phyloP scores from a whole-genome alignment of 2,329 filamentous ascomycete species.

The Dactylellina haptotyla region DNA sequence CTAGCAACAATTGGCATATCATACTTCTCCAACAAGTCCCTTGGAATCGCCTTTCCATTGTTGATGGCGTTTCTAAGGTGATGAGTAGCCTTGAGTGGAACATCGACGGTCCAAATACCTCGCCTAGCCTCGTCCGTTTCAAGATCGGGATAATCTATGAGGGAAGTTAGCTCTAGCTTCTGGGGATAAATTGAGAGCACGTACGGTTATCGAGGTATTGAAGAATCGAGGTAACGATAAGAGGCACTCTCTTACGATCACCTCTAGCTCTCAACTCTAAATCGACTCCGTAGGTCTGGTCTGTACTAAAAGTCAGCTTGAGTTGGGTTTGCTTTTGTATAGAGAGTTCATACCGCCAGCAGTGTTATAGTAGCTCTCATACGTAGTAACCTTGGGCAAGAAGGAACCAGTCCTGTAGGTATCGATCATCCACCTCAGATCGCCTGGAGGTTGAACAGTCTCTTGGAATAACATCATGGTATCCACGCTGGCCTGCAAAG shows the following conservation, averaged over 20 bases:
- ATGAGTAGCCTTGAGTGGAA: conserved; percentile 84
- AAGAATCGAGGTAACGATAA: conserved; percentile 89
- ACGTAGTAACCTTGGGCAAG: conserved; percentile 86
- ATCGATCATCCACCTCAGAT: conserved; percentile 91
- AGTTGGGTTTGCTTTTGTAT: background rate
- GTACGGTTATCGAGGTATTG: conserved; percentile 89
- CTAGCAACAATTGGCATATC: conserved; percentile 95
- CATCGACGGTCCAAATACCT: conserved; percentile 92
- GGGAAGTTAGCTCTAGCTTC: conserved; percentile 30
- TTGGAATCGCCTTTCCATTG: conserved; percentile 80
- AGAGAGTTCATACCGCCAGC: conserved; percentile 72
- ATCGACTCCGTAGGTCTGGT: conserved; percentile 97
- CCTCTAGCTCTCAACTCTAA: conserved; percentile 93
- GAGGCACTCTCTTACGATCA: conserved; percentile 92
- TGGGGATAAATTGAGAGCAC: conserved; percentile 52
- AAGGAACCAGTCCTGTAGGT: conserved; percentile 97
- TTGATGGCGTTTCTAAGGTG: conserved; percentile 84
- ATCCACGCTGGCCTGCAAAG: conserved; percentile 92
- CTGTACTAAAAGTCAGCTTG: conserved; percentile 61
- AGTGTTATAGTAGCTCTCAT: conserved; percentile 99
- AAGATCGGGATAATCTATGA: conserved; percentile 86
- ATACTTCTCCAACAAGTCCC: conserved; percentile 82
- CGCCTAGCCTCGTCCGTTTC: conserved; percentile 94
- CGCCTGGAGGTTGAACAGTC: conserved; percentile 91
- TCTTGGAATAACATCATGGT: conserved; percentile 99